phyloP scores from a whole-genome alignment of 129 eudicot species.

The Ambrosia artemisiifolia region DNA sequence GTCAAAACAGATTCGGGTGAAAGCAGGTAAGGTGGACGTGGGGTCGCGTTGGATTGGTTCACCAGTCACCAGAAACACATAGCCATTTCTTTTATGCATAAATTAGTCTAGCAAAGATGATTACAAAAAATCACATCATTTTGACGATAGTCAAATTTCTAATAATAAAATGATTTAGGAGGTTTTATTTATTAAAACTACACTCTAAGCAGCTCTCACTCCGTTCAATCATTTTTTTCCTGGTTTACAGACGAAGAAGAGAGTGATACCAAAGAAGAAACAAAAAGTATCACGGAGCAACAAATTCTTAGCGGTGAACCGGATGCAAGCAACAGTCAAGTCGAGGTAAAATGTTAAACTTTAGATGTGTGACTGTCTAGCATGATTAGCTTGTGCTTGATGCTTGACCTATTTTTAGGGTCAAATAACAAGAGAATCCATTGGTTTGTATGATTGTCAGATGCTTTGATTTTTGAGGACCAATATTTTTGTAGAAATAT shows the following conservation, averaged over 20 bases:
- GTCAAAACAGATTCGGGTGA: too few relatives aligned
- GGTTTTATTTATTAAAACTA: not conserved
- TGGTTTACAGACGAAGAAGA: conserved; percentile 38
- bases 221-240: not conserved
- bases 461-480: not conserved
- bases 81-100: not conserved
- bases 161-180: too few relatives aligned
- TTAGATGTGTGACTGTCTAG: not conserved
- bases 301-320: conserved; percentile 23
- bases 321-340: conserved; percentile 9
- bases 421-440: not conserved
- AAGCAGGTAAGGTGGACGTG: not conserved
- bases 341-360: conserved; percentile 37
- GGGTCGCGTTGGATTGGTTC: not conserved
- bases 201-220: not conserved
- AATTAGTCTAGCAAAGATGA: not conserved
- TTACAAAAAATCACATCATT: not conserved
- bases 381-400: not conserved
- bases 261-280: conserved; percentile 49
- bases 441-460: not conserved
- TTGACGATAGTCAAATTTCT: not conserved
- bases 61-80: not conserved
- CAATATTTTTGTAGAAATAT: not conserved
- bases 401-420: not conserved
- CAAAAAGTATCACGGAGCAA: conserved; percentile 12